phyloP scores from a whole-genome alignment of 495 filamentous ascomycete genomes.

The Umbilicaria muhlenbergii region DNA sequence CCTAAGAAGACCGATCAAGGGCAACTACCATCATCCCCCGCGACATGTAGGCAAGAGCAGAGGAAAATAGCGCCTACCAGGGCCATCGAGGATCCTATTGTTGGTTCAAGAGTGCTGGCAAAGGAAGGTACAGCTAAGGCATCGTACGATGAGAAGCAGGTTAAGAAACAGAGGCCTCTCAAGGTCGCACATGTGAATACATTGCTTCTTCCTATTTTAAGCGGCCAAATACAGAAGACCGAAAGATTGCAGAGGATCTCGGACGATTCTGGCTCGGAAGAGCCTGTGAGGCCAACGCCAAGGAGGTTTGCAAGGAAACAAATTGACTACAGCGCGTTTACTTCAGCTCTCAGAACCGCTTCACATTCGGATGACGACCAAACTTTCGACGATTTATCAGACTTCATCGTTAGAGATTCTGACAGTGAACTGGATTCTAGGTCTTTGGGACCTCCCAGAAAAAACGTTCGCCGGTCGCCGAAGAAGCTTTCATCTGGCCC shows the following conservation, averaged over 20 bases:
- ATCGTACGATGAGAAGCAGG: background rate
- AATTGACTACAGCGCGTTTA: conserved; percentile 4
- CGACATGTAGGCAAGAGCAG: background rate
- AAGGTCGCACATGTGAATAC: conserved; percentile 23
- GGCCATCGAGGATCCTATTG: no score
- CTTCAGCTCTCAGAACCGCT: background rate
- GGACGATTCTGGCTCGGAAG: conserved; percentile 1
- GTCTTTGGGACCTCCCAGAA: background rate
- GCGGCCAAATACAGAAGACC: conserved; percentile 15
- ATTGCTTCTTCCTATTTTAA: conserved; percentile 17
- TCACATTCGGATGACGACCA: conserved; percentile 3
- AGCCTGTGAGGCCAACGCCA: conserved; percentile 1
- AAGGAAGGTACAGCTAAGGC: background rate
- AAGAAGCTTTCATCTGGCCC: background rate
- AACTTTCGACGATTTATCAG: conserved; percentile 13
- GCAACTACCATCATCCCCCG: background rate
- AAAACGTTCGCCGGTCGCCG: background rate
- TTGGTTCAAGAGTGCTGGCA: no score
- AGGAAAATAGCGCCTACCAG: background rate
- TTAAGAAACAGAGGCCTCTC: conserved; percentile 4
- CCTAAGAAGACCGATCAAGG: background rate
- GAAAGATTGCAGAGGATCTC: conserved; percentile 5
- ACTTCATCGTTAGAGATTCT: conserved; percentile 20
- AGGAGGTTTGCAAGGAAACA: conserved; percentile 1
- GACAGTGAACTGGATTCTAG: conserved; percentile 2